Percentiles rank a stretch among this genome's conserved stretches.
These are phyloP conservation scores for Venturia asperata DNA, from an alignment of 2,329 filamentous ascomycete species.

Conservation along the genomic window DNA sequence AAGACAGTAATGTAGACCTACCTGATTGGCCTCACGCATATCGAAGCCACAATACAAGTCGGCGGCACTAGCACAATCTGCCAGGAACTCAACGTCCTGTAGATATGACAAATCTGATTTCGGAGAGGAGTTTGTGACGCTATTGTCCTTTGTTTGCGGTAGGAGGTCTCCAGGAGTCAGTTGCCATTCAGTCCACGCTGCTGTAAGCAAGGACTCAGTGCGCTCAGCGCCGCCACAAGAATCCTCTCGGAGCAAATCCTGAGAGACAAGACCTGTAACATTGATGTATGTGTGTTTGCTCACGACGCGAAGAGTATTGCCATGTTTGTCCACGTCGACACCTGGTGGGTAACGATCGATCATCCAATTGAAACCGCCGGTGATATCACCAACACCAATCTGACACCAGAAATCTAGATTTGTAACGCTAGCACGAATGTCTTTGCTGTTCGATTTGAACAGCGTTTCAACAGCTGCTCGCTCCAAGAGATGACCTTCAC, in stretches of 20 bases:
- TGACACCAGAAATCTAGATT: slow-evolving; percentile 97
- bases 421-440: slow-evolving; percentile 72
- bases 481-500: slow-evolving; percentile 75
- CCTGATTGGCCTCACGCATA: slow-evolving; percentile 33
- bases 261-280: slow-evolving; percentile 1
- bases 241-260: background rate
- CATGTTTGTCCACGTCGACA: slow-evolving; percentile 58
- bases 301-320: slow-evolving; percentile 65
- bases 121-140: background rate
- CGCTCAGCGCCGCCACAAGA: background rate
- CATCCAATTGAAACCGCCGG: slow-evolving; percentile 86
- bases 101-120: background rate
- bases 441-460: slow-evolving; percentile 60
- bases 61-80: slow-evolving; percentile 56
- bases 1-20: background rate
- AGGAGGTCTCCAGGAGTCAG: slow-evolving; percentile 26
- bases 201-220: slow-evolving; percentile 14
- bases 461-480: slow-evolving; percentile 61
- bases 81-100: slow-evolving; percentile 39
- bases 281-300: slow-evolving; percentile 70
- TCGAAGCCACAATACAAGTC: slow-evolving; percentile 53
- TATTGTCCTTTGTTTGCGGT: background rate
- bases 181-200: slow-evolving; percentile 16
- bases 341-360: slow-evolving; percentile 69
- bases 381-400: slow-evolving; percentile 83